These are phyloP conservation scores for Vigna trinervia DNA, from an alignment of 306 rosid genomes.

Conservation along the genomic window DNA sequence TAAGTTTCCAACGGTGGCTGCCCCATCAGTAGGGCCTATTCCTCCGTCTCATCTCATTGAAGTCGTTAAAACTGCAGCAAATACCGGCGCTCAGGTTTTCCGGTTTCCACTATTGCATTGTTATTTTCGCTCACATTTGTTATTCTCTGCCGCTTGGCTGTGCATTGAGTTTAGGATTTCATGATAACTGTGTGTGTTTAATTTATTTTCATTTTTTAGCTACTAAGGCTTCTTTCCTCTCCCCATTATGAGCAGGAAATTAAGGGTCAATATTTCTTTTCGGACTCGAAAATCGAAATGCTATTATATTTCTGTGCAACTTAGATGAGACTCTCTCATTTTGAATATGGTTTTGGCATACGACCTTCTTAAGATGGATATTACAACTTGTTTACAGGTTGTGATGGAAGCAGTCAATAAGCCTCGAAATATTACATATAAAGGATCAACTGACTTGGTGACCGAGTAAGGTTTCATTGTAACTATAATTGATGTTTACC, in stretches of 20 bases:
- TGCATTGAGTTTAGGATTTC: conserved; percentile 12
- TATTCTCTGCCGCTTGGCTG: background rate
- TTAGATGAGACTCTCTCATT: background rate
- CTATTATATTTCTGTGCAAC: background rate
- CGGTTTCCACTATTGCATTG: background rate
- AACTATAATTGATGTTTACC: conserved; percentile 33
- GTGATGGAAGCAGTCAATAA: conserved; percentile 96
- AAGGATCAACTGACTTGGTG: conserved; percentile 94
- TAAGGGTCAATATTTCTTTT: background rate
- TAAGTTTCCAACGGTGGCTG: conserved; percentile 64
- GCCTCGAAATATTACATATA: conserved; percentile 82
- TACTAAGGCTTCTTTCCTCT: background rate
- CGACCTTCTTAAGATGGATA: conserved; percentile 34
- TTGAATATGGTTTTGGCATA: conserved; percentile 24
- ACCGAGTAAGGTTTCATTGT: conserved; percentile 83
- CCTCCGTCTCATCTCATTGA: conserved; percentile 64
- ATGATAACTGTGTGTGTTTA: background rate
- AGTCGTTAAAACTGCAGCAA: conserved; percentile 87
- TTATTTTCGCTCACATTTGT: background rate
- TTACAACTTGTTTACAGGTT: conserved; percentile 64
- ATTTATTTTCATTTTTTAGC: background rate
- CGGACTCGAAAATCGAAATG: background rate
- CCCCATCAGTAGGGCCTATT: conserved; percentile 73
- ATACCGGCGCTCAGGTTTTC: conserved; percentile 90
- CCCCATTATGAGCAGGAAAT: background rate